Base-by-base conservation (phyloP, 2,329 filamentous ascomycete species). In the Dactylellina leptospora region DNA sequence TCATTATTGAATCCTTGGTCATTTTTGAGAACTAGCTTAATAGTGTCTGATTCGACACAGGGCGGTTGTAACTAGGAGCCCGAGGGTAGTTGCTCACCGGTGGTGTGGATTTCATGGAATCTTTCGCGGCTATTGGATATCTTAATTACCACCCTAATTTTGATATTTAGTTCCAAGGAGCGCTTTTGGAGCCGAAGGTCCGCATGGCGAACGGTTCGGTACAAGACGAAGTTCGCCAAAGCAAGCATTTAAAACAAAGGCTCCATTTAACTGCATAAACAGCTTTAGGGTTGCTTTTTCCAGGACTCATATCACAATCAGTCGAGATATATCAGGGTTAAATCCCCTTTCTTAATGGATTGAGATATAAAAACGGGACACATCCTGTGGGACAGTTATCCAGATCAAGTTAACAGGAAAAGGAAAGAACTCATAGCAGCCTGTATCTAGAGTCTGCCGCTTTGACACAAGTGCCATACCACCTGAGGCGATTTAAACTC, bases 1-100 rank as follows among this genome's bases (percentile, higher is more conserved):
- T 56, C 61, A 66, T 40, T 27, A 22, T 18, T 58, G 50, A 71
- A 71, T 71, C 58, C 66, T 63, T 71, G 56, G 51, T 51, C 25
- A 9, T 51, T 30, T 30, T 50, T 27, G 25, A 56, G 50, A 51
- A 44, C 50, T 55, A 40, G 18, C 30, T 10, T 40, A 3, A 54
- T 58, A 40, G 9, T 18, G 4, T 53, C 13, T 71, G 33, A 62
- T 71, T 62, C 51, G 66, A 63, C 25, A 36, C 23, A 22, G 54
- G 16, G 30, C 56, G 50, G 58, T 56, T 55, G 53, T 23, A 33
- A 25, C 58, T 28, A 51, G 27, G 18, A 45, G 4, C 16, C 51
- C 20, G 22, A 18, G 48, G 48, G 48, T 36, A 53, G 28, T 47
- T 33, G 58, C 58, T 42, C 42, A 22, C n/a, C 33, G 23, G 25